Evolutionary conservation across 768 basidiomycete genomes (phyloP).

Genomic region (Leccinum longicurvipes): DNA sequence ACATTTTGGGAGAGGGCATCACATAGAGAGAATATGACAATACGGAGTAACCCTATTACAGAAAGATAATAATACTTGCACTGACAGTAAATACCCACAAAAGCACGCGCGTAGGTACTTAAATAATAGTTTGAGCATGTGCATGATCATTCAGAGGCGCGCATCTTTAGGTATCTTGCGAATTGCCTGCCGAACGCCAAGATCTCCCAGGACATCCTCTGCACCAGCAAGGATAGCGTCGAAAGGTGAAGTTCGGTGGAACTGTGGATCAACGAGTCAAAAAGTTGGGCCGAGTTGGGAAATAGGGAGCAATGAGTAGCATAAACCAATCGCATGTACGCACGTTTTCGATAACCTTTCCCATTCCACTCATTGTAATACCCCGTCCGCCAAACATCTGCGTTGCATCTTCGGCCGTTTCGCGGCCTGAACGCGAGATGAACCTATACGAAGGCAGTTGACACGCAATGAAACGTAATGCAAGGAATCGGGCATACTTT

Average conservation of each 20-base stretch:
- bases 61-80: not conserved
- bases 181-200: slow-evolving; percentile 71
- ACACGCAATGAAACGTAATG: not conserved
- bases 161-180: slow-evolving; percentile 61
- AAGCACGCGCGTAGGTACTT: not conserved
- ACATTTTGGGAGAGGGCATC: not conserved
- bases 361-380: slow-evolving; percentile 85
- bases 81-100: not conserved
- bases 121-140: not conserved
- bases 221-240: slow-evolving; percentile 82
- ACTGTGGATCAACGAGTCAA: slow-evolving; percentile 38
- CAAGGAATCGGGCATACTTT: slow-evolving; percentile 49
- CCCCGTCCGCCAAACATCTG: slow-evolving; percentile 90
- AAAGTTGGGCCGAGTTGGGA: not conserved
- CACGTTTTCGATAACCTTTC: slow-evolving; percentile 78
- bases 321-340: slow-evolving; percentile 20
- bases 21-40: slow-evolving; percentile 5
- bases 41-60: not conserved
- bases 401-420: slow-evolving; percentile 64
- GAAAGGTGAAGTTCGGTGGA: slow-evolving; percentile 79
- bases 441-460: slow-evolving; percentile 41
- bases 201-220: slow-evolving; percentile 70
- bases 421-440: slow-evolving; percentile 53
- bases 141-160: slow-evolving; percentile 33
- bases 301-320: not conserved